Evolutionary conservation across 768 basidiomycete genomes (phyloP).

Genomic region (Ramaria sp.): DNA sequence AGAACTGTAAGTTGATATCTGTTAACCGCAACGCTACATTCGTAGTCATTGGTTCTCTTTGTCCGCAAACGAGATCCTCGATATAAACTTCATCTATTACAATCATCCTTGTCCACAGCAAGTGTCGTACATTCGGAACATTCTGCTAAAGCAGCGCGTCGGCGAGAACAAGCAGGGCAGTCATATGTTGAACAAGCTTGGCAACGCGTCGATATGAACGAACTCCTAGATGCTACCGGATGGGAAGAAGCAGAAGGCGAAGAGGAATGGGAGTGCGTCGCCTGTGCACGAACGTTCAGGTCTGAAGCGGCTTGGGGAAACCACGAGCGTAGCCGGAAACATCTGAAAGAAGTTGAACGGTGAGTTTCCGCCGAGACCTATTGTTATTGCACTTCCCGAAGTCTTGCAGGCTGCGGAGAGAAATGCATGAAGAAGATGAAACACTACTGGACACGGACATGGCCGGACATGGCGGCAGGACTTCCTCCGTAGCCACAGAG

Average conservation of each 20-base stretch:
- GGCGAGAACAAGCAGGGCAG: slow-evolving; percentile 22
- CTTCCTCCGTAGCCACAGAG: background rate
- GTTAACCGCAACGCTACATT: slow-evolving; percentile 1
- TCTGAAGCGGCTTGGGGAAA: slow-evolving; percentile 94
- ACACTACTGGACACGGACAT: slow-evolving; percentile 57
- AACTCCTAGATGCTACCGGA: slow-evolving; percentile 42
- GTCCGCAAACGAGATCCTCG: slow-evolving; percentile 84
- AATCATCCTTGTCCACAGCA: slow-evolving; percentile 31
- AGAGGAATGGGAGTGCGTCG: slow-evolving; percentile 94
- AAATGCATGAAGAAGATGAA: slow-evolving; percentile 70
- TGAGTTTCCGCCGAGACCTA: slow-evolving; percentile 14
- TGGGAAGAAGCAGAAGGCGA: slow-evolving; percentile 66
- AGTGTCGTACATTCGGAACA: slow-evolving; percentile 14
- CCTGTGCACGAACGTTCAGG: slow-evolving; percentile 78
- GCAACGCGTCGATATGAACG: slow-evolving; percentile 52
- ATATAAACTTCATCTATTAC: slow-evolving; percentile 53
- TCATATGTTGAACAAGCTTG: slow-evolving; percentile 79
- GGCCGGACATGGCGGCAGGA: slow-evolving; percentile 11
- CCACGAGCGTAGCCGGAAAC: slow-evolving; percentile 93
- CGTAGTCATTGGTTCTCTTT: slow-evolving; percentile 62
- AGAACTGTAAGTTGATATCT: background rate
- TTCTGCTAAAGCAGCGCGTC: slow-evolving; percentile 18
- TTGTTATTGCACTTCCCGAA: background rate
- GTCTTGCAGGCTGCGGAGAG: slow-evolving; percentile 38
- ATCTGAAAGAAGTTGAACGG: slow-evolving; percentile 76